These are phyloP conservation scores for Phaeomoniella chlamydospora DNA, from an alignment of 2,329 filamentous ascomycete genomes.

Conservation along the genomic window DNA sequence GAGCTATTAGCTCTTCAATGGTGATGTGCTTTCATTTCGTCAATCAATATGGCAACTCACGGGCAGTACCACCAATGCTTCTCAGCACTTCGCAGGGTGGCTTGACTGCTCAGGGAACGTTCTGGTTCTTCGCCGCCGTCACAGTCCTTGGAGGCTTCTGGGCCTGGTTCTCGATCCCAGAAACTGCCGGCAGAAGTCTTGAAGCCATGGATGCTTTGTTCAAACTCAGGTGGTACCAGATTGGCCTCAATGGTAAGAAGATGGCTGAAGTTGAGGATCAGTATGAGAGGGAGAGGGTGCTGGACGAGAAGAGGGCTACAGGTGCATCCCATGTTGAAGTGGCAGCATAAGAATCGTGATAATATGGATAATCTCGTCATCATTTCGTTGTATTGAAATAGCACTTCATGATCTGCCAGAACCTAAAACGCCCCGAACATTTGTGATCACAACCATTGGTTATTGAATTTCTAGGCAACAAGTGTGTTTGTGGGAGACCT, in stretches of 20 bases:
- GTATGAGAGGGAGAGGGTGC: slow-evolving; percentile 1
- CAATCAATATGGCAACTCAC: slow-evolving; percentile 17
- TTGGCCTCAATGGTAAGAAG: slow-evolving; percentile 31
- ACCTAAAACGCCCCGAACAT: too few relatives aligned
- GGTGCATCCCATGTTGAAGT: too few relatives aligned
- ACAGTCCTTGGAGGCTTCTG: slow-evolving; percentile 54
- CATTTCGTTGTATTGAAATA: too few relatives aligned
- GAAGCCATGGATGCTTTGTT: slow-evolving; percentile 58
- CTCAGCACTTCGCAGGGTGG: slow-evolving; percentile 29
- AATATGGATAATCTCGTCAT: too few relatives aligned
- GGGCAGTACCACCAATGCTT: slow-evolving; percentile 27
- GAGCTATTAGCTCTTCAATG: slow-evolving; percentile 24
- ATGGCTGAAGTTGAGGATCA: slow-evolving; percentile 3
- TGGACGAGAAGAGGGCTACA: too few relatives aligned
- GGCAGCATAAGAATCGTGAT: too few relatives aligned
- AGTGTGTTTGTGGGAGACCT: too few relatives aligned
- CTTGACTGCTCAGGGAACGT: slow-evolving; percentile 50
- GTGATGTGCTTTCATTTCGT: slow-evolving; percentile 29
- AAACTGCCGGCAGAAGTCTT: slow-evolving; percentile 46
- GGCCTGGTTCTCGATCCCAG: slow-evolving; percentile 60
- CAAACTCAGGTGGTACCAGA: slow-evolving; percentile 58
- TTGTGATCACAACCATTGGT: too few relatives aligned
- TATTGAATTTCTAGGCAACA: too few relatives aligned
- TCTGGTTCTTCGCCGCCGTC: slow-evolving; percentile 60
- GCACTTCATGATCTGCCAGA: too few relatives aligned